Base-by-base conservation (phyloP, 495 filamentous ascomycete species). In the Neurospora sp. region DNA sequence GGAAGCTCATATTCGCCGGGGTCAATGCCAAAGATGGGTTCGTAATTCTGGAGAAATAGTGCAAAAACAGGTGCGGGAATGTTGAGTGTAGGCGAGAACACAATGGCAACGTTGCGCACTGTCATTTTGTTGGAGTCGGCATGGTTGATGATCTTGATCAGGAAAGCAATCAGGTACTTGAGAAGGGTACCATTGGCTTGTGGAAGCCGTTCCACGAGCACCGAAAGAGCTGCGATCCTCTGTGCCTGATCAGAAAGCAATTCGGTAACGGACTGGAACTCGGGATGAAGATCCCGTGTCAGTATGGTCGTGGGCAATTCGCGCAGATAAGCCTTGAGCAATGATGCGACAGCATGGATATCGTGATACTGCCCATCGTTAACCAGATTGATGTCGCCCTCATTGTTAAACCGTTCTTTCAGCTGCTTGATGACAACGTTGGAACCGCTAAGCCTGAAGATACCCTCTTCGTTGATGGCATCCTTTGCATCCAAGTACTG, bases 31-130 rank as follows among this genome's bases (percentile, higher is more conserved):
- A 98, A 99, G 65, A 99, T 95, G 45, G 86, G 86, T 75, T 92
- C 87, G 77, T 92, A 97, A 75, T 98, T 94, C 70, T 95, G 94
- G 41, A 99, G 87, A 81, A 99, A 96, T 82, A 94, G 86, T 3
- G 94, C 94, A 77, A 99, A 97, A 8, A 99, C 91, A 18, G 96
- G 94, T 1, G 94, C 93, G 0, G 96, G 94, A 48, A 99, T 98
- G 81, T 98, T 98, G 40, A 98, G 87, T 1, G 96, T 98, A 2
- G 96, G 96, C n/a, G 96, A 96, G 82, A 98, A 99, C 71, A 98
- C 94, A 74, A 99, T 99, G 75, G 96, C 94, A 69, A 99, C 94
- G 81, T 99, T 99, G 45, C 96, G 89, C 70, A 98, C 93, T 6
- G 91, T 97, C 96, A 99, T 99, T 84, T 98, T 98, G 84, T 99